Base-by-base conservation (phyloP, 2,329 filamentous ascomycete species). In the Fusarium stilboides region DNA sequence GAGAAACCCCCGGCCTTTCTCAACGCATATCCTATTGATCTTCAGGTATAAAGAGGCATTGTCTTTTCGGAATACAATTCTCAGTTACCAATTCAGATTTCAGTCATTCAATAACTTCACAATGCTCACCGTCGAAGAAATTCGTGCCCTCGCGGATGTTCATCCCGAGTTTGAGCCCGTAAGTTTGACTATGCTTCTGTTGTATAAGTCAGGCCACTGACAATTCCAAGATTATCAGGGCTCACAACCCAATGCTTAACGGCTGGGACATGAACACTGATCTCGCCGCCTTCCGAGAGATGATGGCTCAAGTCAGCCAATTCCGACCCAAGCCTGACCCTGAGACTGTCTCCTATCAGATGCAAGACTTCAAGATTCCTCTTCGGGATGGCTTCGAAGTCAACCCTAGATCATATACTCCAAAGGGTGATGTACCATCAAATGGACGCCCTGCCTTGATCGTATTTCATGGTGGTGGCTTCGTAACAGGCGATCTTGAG, bases 401-500 rank as follows among this genome's bases (percentile, higher is more conserved):
- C 31, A 26, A 59, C 6, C 61, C 64, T 9, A 68, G 72, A 20
- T 57, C 76, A 13, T 71, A 76, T 47, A 74, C 59, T 13, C 74
- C 76, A 1, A 66, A 59, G 8, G 34, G 54, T 3, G n/a, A 34
- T 9, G 26, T 34, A 5, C 24, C 71, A 0, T 34, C 53, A 1
- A 65, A 65, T 17, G 74, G 73, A 5, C 58, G 65, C 2, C 76
- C 76, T 31, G 66, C 70, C 0, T 53, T 77, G 14, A 45, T 78
- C 15, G 69, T 74, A 24, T 75, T 76, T 31, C 75, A 77, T 19
- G 77, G 77, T 0, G 76, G 75, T 19, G 66, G 66, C 6, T 78
- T 71, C 43, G 33, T 72, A 9, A 28, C 76, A 2, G 76, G 76
- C 14, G 69, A 75, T 43, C 50, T 77, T 17, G 67, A 75, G 4